Conservation (phyloP, 2,329 filamentous ascomycete genomes). For the Akanthomyces uredinophilus region DNA sequence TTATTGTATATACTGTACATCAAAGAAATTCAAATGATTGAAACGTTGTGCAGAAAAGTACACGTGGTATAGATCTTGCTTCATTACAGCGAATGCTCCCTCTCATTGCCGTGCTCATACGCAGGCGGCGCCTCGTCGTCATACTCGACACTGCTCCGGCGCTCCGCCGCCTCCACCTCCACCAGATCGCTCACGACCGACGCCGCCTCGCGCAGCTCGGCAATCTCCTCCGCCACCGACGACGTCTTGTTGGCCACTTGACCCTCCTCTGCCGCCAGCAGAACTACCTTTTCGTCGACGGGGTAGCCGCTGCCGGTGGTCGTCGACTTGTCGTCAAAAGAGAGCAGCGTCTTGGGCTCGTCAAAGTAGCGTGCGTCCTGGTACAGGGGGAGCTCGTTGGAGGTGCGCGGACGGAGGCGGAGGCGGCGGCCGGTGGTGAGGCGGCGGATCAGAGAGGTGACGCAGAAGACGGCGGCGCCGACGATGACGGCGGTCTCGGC, state of each 20-base stretch:
- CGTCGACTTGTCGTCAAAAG: not conserved
- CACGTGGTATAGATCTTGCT: not conserved
- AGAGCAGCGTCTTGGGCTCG: constrained; percentile 13
- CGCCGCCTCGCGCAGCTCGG: constrained; percentile 33
- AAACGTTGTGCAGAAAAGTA: not conserved
- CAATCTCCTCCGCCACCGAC: constrained; percentile 36
- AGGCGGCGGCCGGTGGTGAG: constrained; percentile 16
- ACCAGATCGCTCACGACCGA: constrained; percentile 35
- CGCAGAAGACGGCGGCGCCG: constrained; percentile 24
- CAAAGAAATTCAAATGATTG: not conserved
- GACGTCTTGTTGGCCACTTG: not conserved
- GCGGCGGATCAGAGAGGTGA: constrained; percentile 19
- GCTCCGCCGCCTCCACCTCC: constrained; percentile 27
- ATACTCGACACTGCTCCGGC: constrained; percentile 2
- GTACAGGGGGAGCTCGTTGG: constrained; percentile 1
- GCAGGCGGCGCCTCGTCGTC: constrained; percentile 19
- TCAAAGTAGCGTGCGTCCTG: constrained; percentile 15
- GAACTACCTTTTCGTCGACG: not conserved
- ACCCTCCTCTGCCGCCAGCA: not conserved
- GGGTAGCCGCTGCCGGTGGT: not conserved
- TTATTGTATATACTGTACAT: not conserved
- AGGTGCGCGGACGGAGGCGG: not conserved
- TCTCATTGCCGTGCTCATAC: constrained; percentile 18
- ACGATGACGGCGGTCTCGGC: constrained; percentile 37
- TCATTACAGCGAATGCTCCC: not conserved